Percentiles rank a stretch among this genome's conserved stretches.
Evolutionary conservation across 2,329 filamentous ascomycete genomes (phyloP).

Genomic region (Arthrobotrys musiformis): DNA sequence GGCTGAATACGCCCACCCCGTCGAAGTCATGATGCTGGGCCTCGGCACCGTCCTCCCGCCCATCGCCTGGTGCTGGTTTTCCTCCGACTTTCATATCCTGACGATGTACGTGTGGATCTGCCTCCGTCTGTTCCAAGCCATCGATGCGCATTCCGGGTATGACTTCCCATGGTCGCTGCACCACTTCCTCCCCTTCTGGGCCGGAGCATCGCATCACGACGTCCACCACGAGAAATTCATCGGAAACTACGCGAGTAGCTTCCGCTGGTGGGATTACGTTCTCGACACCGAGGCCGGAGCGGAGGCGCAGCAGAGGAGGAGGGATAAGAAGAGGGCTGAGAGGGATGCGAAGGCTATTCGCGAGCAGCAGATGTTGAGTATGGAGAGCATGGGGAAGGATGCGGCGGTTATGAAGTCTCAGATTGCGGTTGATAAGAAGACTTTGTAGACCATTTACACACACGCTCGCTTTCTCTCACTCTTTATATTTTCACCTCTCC

Average conservation of each 20-base stretch:
- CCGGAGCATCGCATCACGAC: slow-evolving; percentile 95
- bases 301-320: slow-evolving; percentile 83
- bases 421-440: slow-evolving; percentile 31
- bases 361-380: slow-evolving; percentile 68
- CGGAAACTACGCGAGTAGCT: slow-evolving; percentile 96
- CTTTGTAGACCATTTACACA: slow-evolving; percentile 14
- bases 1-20: slow-evolving; percentile 96
- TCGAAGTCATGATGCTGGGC: slow-evolving; percentile 94
- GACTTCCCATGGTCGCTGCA: slow-evolving; percentile 98
- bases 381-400: slow-evolving; percentile 29
- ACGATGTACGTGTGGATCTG: slow-evolving; percentile 99
- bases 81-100: slow-evolving; percentile 87
- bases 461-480: too few species aligned
- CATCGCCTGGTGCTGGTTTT: slow-evolving; percentile 83
- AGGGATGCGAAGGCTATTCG: slow-evolving; percentile 72
- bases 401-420: slow-evolving; percentile 38
- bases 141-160: slow-evolving; percentile 96
- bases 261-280: slow-evolving; percentile 98
- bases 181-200: slow-evolving; percentile 97
- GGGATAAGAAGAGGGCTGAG: slow-evolving; percentile 77
- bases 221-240: slow-evolving; percentile 98
- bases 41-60: slow-evolving; percentile 85
- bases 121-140: slow-evolving; percentile 92
- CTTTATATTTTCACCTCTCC: too few species aligned
- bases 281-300: slow-evolving; percentile 93